Evolutionary conservation across 345 rosid species (phyloP).

Genomic region (Salix koriyanagi): DNA sequence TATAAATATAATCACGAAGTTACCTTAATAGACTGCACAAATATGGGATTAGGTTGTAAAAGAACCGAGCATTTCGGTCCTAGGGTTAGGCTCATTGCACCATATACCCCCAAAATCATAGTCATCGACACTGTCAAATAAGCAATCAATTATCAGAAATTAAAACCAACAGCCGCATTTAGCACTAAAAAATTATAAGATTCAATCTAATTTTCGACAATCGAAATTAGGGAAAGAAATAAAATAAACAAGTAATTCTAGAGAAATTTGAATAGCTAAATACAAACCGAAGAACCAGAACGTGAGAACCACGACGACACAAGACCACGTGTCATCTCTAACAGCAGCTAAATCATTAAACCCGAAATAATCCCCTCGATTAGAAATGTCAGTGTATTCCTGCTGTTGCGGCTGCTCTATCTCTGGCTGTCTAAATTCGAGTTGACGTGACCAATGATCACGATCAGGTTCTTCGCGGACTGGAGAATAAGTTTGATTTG

Average conservation of each 20-base stretch:
- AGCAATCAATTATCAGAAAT: background rate
- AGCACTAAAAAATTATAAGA: background rate
- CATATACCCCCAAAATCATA: conserved; percentile 81
- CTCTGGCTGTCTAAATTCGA: conserved; percentile 25
- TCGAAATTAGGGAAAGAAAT: background rate
- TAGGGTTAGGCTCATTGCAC: conserved; percentile 49
- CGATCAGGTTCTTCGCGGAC: background rate
- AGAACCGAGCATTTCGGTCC: conserved; percentile 76
- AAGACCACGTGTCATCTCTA: conserved; percentile 80
- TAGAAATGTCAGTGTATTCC: conserved; percentile 12
- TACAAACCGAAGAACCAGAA: conserved; percentile 85
- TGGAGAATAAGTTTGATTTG: background rate
- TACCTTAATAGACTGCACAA: conserved; percentile 79
- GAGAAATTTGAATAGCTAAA: background rate
- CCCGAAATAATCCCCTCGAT: conserved; percentile 27
- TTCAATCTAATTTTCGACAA: background rate
- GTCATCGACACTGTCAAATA: conserved; percentile 70
- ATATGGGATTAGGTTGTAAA: conserved; percentile 60
- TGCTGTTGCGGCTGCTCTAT: conserved; percentile 44
- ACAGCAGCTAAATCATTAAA: conserved; percentile 37
- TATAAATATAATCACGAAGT: conserved; percentile 4
- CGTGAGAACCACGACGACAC: conserved; percentile 74
- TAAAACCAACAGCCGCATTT: background rate
- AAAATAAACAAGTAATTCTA: background rate
- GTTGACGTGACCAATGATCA: background rate